Conservation (phyloP, 2,329 filamentous ascomycete species). For the Fusarium robinianum region DNA sequence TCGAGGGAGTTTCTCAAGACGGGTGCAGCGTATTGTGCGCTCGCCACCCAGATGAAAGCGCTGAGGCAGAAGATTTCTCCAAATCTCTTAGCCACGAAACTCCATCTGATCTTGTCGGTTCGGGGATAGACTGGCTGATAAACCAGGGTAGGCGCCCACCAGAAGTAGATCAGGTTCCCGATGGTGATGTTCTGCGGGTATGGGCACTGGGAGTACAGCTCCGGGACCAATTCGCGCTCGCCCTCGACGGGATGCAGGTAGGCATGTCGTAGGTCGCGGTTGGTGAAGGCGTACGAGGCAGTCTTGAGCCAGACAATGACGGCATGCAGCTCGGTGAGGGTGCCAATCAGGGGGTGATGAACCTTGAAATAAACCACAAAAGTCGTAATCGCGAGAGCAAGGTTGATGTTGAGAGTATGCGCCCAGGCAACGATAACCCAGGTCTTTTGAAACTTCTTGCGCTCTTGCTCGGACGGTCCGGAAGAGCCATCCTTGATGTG, state of each 20-base stretch:
- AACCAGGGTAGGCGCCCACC: constrained; percentile 95
- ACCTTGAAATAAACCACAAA: constrained; percentile 88
- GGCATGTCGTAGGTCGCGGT: constrained; percentile 90
- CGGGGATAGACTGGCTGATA: constrained; percentile 97
- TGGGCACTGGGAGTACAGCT: constrained; percentile 79
- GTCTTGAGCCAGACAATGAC: constrained; percentile 97
- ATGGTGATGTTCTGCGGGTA: constrained; percentile 93
- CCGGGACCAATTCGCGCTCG: constrained; percentile 73
- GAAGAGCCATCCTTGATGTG: constrained; percentile 55
- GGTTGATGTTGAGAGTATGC: constrained; percentile 81
- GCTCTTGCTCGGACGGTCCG: constrained; percentile 59
- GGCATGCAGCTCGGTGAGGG: constrained; percentile 85
- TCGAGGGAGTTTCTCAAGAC: constrained; percentile 87
- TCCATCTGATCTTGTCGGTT: constrained; percentile 79
- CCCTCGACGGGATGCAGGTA: constrained; percentile 75
- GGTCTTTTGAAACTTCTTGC: constrained; percentile 69
- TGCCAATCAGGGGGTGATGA: constrained; percentile 91
- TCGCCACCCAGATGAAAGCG: constrained; percentile 94
- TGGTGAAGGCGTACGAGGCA: constrained; percentile 94
- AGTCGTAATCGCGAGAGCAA: constrained; percentile 80
- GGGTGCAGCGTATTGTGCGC: constrained; percentile 91
- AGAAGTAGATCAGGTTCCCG: constrained; percentile 88
- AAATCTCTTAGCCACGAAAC: constrained; percentile 82
- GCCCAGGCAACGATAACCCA: constrained; percentile 82
- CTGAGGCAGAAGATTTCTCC: constrained; percentile 76